A percentile compares a stretch with the other conserved stretches of the same genome.
phyloP scores from a whole-genome alignment of 441 rosid species.

The Eutrema salsugineum region DNA sequence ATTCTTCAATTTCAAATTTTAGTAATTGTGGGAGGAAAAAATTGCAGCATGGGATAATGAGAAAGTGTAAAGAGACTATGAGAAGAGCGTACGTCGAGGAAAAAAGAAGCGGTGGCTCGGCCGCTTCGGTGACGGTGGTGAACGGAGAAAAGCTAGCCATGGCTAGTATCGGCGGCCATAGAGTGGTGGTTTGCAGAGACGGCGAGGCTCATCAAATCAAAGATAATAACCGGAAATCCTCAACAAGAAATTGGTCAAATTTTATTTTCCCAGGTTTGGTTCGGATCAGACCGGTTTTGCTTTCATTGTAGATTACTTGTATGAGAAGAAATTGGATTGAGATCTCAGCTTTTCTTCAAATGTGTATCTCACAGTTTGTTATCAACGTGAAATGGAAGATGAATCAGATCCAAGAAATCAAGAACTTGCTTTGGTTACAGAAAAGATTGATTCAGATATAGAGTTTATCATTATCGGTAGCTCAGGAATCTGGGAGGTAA shows the following conservation, averaged over 20 bases:
- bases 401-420: conserved; percentile 31
- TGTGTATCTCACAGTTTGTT: conserved; percentile 35
- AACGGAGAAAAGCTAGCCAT: conserved; percentile 67
- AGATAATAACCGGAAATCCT: conserved; percentile 27
- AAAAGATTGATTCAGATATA: conserved; percentile 45
- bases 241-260: conserved; percentile 46
- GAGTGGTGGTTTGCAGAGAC: conserved; percentile 59
- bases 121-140: conserved; percentile 59
- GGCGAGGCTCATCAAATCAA: conserved; percentile 60
- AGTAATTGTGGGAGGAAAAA: not conserved
- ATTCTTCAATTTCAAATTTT: not conserved
- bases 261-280: conserved; percentile 35
- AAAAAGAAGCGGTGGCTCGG: conserved; percentile 39
- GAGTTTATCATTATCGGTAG: conserved; percentile 74
- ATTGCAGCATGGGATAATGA: conserved; percentile 46
- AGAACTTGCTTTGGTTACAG: conserved; percentile 39
- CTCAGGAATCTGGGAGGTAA: conserved; percentile 84
- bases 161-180: conserved; percentile 62
- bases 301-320: not conserved
- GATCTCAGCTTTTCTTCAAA: no score
- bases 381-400: conserved; percentile 29
- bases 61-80: conserved; percentile 49
- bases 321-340: not conserved
- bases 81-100: conserved; percentile 50
- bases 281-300: not conserved